These are phyloP conservation scores for Phycomyces blakesleeanus DNA, from an alignment of 192 early-diverging fungal genomes.

Conservation along the genomic window DNA sequence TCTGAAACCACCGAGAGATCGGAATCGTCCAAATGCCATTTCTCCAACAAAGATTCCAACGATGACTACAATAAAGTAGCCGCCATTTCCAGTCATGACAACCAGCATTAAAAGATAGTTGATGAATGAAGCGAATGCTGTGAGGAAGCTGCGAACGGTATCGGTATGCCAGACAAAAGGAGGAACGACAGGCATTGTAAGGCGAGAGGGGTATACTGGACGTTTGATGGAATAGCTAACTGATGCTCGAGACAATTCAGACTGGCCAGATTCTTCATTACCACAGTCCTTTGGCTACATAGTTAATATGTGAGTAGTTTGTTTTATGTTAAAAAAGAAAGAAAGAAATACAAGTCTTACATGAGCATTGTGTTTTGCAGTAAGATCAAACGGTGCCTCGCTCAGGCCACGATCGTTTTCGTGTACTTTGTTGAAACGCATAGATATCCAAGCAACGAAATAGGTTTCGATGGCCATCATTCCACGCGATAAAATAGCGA, in stretches of 20 bases:
- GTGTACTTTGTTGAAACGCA: slow-evolving; percentile 22
- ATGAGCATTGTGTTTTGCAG: neutral
- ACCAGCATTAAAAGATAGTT: slow-evolving; percentile 52
- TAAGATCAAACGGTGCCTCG: neutral
- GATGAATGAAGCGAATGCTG: slow-evolving; percentile 30
- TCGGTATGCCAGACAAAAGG: slow-evolving; percentile 45
- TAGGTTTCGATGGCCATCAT: slow-evolving; percentile 40
- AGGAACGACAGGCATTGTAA: slow-evolving; percentile 33
- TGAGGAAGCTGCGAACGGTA: slow-evolving; percentile 38
- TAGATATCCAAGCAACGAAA: slow-evolving; percentile 36
- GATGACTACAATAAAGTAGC: slow-evolving; percentile 44
- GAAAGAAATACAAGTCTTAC: neutral
- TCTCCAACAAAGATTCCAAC: slow-evolving; percentile 50
- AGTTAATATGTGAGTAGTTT: no score
- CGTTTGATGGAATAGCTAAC: neutral
- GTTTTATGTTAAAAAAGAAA: neutral
- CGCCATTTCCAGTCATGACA: slow-evolving; percentile 52
- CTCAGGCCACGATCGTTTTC: neutral
- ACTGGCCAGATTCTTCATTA: slow-evolving; percentile 9
- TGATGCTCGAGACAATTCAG: neutral
- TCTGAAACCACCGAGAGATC: slow-evolving; percentile 15
- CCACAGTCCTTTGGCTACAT: neutral
- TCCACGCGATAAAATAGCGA: slow-evolving; percentile 40
- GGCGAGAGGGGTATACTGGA: slow-evolving; percentile 10
- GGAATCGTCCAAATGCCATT: slow-evolving; percentile 44